Conservation (phyloP, 306 rosid genomes). For the Cicer arietinum region DNA sequence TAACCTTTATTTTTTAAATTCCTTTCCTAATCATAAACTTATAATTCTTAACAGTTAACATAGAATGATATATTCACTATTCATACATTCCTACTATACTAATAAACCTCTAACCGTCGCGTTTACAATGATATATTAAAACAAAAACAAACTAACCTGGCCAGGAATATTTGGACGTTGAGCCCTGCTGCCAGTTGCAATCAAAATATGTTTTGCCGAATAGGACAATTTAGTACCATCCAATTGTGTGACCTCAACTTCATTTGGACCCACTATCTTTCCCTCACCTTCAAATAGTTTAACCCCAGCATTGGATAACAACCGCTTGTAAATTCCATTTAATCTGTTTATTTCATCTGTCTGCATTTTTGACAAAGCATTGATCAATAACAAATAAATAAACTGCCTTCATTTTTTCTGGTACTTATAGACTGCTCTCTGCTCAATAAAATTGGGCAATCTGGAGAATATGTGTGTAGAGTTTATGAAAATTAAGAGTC, state of each 20-base stretch:
- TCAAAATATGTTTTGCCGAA: constrained; percentile 87
- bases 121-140: constrained; percentile 26
- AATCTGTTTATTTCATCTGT: constrained; percentile 87
- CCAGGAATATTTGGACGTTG: constrained; percentile 82
- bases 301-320: constrained; percentile 84
- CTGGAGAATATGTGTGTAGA: constrained; percentile 15
- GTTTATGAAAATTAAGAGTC: constrained; percentile 1
- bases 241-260: constrained; percentile 94
- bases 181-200: constrained; percentile 97
- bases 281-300: constrained; percentile 95
- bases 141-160: constrained; percentile 60
- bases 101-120: constrained; percentile 1
- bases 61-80: no score
- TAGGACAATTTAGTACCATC: constrained; percentile 94
- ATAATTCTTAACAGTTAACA: no score
- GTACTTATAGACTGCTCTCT: constrained; percentile 25
- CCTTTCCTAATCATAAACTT: no score
- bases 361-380: constrained; percentile 56
- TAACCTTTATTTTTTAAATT: no score
- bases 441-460: constrained; percentile 35
- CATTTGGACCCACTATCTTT: constrained; percentile 82
- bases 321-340: constrained; percentile 92
- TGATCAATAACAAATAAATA: constrained; percentile 22
- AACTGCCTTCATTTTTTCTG: background rate
- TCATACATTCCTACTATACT: constrained; percentile 6